A percentile compares a stretch with the other conserved stretches of the same genome.
phyloP scores from a whole-genome alignment of 1,284 basidiomycete genomes.

The Malassezia equina region DNA sequence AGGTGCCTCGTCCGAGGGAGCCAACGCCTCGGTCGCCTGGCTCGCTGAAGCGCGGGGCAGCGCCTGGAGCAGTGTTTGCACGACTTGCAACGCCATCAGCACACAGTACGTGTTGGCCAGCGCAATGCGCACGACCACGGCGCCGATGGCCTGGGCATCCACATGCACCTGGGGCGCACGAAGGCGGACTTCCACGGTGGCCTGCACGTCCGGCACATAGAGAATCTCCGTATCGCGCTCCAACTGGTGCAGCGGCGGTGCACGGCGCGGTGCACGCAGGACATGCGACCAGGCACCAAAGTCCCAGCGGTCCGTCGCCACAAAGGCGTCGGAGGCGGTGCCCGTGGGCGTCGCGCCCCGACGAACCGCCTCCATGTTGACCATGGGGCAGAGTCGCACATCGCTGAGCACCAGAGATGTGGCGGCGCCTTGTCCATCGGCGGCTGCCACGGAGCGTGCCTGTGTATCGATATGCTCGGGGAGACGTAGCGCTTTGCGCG shows the following conservation, averaged over 20 bases:
- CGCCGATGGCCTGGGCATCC: constrained; percentile 48
- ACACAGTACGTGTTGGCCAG: constrained; percentile 65
- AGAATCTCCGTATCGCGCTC: constrained; percentile 13
- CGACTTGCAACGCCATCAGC: constrained; percentile 58
- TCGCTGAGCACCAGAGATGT: background rate
- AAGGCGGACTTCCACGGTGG: constrained; percentile 23
- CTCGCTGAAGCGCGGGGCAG: background rate
- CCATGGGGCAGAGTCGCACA: constrained; percentile 7
- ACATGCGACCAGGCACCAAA: constrained; percentile 6
- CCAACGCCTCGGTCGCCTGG: background rate
- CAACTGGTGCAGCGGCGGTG: constrained; percentile 43
- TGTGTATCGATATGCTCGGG: constrained; percentile 5
- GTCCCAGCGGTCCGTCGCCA: constrained; percentile 9
- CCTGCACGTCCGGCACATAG: constrained; percentile 38
- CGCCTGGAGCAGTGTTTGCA: constrained; percentile 50
- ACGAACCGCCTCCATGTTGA: constrained; percentile 2
- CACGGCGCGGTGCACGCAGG: background rate
- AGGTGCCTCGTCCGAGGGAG: too few species aligned
- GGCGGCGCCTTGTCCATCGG: constrained; percentile 2
- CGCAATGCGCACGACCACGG: constrained; percentile 54
- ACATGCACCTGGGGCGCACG: constrained; percentile 29
- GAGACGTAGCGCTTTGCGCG: constrained; percentile 9
- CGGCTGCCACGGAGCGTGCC: background rate
- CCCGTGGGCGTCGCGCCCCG: background rate
- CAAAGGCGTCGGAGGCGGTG: background rate